Conservation (phyloP, 163 green algal genomes). For the Scenedesmus sp. region DNA sequence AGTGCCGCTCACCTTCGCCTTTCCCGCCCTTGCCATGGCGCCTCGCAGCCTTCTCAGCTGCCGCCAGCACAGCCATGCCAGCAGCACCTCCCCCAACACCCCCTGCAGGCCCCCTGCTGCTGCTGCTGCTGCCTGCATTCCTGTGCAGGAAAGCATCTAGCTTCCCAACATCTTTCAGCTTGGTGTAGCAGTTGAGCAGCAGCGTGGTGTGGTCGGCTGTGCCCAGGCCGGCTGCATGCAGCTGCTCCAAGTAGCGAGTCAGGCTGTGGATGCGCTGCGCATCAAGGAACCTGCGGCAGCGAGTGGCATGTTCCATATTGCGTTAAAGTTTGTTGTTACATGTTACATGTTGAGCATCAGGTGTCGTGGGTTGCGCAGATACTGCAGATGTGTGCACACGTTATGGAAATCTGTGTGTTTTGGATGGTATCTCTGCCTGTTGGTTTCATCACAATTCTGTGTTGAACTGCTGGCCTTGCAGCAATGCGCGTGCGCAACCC, state of each 20-base stretch:
- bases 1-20: neutral
- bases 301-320: neutral
- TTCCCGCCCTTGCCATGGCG: neutral
- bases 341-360: too few relatives aligned
- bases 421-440: too few relatives aligned
- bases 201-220: conserved; percentile 93
- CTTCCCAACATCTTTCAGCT: conserved; percentile 85
- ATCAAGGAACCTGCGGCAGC: conserved; percentile 82
- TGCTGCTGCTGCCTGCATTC: conserved; percentile 26
- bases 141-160: conserved; percentile 84
- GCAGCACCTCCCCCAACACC: neutral
- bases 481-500: neutral
- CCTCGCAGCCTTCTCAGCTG: neutral
- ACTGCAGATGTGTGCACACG: too few relatives aligned
- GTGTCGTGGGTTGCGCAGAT: too few relatives aligned
- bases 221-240: conserved; percentile 82
- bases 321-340: too few relatives aligned
- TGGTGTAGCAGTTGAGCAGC: conserved; percentile 95
- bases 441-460: too few relatives aligned
- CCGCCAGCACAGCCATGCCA: conserved; percentile 21
- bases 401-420: too few relatives aligned
- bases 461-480: neutral
- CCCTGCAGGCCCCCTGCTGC: conserved; percentile 1
- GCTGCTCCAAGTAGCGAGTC: conserved; percentile 89
- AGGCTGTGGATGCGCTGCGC: conserved; percentile 92